Evolutionary conservation across 768 basidiomycete genomes (phyloP).

Genomic region (Termitomyces eurrhizus): DNA sequence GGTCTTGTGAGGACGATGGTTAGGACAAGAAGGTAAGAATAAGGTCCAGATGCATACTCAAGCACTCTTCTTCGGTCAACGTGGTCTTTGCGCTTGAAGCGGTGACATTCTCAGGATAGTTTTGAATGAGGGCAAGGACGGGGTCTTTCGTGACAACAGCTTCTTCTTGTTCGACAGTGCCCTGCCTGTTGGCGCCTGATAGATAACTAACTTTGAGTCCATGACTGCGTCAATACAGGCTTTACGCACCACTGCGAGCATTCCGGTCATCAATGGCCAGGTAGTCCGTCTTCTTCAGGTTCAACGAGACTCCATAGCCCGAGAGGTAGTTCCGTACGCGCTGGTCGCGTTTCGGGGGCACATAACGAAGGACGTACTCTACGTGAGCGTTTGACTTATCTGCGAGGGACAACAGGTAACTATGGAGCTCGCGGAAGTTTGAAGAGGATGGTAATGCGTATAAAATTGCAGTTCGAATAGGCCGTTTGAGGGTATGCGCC

Average conservation of each 20-base stretch:
- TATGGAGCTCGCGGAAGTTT: conserved; percentile 70
- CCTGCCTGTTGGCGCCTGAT: conserved; percentile 8
- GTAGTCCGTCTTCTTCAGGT: conserved; percentile 97
- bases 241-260: conserved; percentile 20
- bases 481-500: conserved; percentile 36
- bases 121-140: conserved; percentile 34
- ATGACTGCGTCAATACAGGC: background rate
- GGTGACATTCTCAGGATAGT: conserved; percentile 35
- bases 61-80: conserved; percentile 48
- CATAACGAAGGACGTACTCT: conserved; percentile 75
- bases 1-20: conserved; percentile 36
- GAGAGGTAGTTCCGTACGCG: conserved; percentile 50
- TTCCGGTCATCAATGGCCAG: conserved; percentile 87
- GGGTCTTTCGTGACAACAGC: conserved; percentile 28
- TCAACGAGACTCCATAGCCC: conserved; percentile 90
- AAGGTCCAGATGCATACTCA: conserved; percentile 28
- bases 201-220: conserved; percentile 2
- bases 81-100: conserved; percentile 39
- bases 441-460: conserved; percentile 66
- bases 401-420: conserved; percentile 52
- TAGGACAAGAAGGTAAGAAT: conserved; percentile 4
- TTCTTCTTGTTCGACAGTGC: conserved; percentile 20
- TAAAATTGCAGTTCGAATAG: conserved; percentile 66
- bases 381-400: conserved; percentile 41
- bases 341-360: conserved; percentile 35